These are phyloP conservation scores for Fusarium mangiferae DNA, from an alignment of 2,329 filamentous ascomycete genomes.

Conservation along the genomic window DNA sequence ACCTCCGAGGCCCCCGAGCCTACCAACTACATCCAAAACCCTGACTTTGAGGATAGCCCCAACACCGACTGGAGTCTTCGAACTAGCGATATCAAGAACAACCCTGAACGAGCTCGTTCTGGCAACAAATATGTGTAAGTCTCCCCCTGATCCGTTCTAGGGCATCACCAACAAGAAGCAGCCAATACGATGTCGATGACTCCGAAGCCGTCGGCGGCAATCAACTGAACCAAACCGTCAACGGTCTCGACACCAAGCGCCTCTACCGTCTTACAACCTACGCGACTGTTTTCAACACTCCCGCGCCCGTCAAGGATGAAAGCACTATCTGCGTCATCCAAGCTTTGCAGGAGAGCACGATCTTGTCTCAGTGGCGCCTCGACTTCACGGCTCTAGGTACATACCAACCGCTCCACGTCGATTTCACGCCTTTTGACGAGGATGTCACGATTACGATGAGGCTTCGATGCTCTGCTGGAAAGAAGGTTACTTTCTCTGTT, in stretches of 20 bases:
- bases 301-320: rapidly evolving
- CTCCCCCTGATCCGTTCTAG: rapidly evolving
- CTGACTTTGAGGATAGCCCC: not conserved
- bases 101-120: rapidly evolving
- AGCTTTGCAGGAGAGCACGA: not conserved
- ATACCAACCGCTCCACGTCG: rapidly evolving
- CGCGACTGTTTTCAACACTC: not conserved
- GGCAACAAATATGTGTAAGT: not conserved
- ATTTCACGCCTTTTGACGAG: not conserved
- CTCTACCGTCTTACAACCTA: not conserved
- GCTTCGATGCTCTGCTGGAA: not conserved
- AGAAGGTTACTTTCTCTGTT: not conserved
- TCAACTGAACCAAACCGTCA: not conserved
- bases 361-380: not conserved
- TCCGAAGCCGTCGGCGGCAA: not conserved
- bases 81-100: not conserved
- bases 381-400: rapidly evolving
- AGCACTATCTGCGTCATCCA: not conserved
- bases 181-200: not conserved
- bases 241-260: rapidly evolving
- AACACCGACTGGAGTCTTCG: not conserved
- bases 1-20: rapidly evolving
- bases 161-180: not conserved
- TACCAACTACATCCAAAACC: not conserved
- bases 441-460: not conserved